Evolutionary conservation across 1,284 basidiomycete species (phyloP).

Genomic region (Trametes versicolor): DNA sequence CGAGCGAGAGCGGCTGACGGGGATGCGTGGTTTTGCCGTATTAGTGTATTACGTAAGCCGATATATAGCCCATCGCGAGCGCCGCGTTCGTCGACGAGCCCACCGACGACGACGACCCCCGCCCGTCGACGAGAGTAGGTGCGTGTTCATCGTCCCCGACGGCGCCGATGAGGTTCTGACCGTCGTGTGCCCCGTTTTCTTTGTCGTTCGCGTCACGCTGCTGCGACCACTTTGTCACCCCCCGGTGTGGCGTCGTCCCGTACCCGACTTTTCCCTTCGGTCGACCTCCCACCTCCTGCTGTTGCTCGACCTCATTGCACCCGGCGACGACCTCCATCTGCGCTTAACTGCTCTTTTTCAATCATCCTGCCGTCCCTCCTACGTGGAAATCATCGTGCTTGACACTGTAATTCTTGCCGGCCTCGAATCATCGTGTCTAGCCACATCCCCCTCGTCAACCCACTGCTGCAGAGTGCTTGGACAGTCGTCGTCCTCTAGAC

Average conservation of each 20-base stretch:
- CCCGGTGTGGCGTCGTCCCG: constrained; percentile 15
- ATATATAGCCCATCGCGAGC: constrained; percentile 23
- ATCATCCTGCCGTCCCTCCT: neutral
- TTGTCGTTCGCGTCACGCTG: constrained; percentile 14
- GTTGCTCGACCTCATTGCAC: neutral
- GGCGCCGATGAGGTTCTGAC: constrained; percentile 17
- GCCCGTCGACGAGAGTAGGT: constrained; percentile 29
- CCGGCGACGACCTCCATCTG: neutral
- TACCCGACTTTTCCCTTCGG: constrained; percentile 6
- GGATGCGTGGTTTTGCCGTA: constrained; percentile 20
- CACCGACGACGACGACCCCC: constrained; percentile 31
- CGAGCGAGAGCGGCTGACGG: constrained; percentile 30
- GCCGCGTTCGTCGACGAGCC: constrained; percentile 17
- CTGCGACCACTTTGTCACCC: constrained; percentile 12
- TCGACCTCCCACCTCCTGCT: constrained; percentile 8
- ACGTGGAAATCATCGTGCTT: neutral
- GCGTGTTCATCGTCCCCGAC: constrained; percentile 25
- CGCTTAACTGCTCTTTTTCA: neutral
- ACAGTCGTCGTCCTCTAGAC: constrained; percentile 22
- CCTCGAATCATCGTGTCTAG: neutral
- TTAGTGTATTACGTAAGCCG: constrained; percentile 31
- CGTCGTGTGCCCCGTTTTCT: neutral
- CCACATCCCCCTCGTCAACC: neutral
- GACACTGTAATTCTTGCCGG: neutral
- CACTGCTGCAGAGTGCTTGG: constrained; percentile 16